phyloP scores from a whole-genome alignment of 2,329 filamentous ascomycete species.

The Berkeleyomyces rouxiae region DNA sequence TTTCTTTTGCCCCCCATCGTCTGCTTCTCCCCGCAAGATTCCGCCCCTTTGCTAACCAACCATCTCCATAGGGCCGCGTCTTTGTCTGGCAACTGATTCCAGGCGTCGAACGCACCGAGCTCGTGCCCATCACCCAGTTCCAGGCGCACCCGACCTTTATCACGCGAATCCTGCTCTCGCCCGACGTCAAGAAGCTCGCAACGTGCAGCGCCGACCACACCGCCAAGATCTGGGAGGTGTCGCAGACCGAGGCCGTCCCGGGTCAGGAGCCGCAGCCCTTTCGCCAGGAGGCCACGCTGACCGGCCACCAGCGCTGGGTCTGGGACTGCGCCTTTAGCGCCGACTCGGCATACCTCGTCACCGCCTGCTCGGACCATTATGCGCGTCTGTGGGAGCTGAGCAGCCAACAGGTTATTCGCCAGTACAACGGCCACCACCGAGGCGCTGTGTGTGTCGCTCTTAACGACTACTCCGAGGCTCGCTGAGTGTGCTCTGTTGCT shows the following conservation, averaged over 20 bases:
- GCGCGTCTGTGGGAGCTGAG: conserved; percentile 78
- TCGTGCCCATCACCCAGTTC: conserved; percentile 78
- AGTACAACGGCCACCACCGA: conserved; percentile 88
- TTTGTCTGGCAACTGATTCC: conserved; percentile 94
- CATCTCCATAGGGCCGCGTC: conserved; percentile 57
- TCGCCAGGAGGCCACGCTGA: conserved; percentile 70
- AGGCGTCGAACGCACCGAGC: conserved; percentile 62
- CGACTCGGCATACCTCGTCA: conserved; percentile 83
- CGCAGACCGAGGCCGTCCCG: conserved; percentile 40
- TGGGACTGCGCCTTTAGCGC: conserved; percentile 96
- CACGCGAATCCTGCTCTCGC: conserved; percentile 76
- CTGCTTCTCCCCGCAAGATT: neutral
- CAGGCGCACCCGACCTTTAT: conserved; percentile 84
- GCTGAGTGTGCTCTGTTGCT: neutral
- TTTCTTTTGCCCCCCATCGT: neutral
- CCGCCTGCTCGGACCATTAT: conserved; percentile 86
- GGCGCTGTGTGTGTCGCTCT: conserved; percentile 84
- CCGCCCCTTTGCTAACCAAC: neutral
- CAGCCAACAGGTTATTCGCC: conserved; percentile 76
- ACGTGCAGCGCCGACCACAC: conserved; percentile 90
- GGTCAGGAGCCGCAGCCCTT: conserved; percentile 40
- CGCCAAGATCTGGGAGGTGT: conserved; percentile 88
- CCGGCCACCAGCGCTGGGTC: conserved; percentile 87
- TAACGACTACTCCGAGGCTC: conserved; percentile 60
- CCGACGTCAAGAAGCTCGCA: conserved; percentile 83